Evolutionary conservation across 768 basidiomycete genomes (phyloP).

Genomic region (Tricholoma flavovirens): DNA sequence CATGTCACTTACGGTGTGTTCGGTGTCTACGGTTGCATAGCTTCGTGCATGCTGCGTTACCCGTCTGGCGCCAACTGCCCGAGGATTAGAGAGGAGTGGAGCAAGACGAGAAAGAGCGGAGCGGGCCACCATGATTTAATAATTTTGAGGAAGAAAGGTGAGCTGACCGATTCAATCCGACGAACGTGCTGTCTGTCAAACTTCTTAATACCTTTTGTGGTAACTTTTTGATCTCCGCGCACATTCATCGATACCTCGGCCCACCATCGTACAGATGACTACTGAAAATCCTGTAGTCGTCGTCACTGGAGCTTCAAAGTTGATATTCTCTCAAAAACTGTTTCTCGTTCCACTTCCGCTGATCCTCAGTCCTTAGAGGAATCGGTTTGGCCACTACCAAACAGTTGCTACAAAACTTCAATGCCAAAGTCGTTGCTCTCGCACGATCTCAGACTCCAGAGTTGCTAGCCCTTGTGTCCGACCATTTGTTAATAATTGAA

Average conservation of each 20-base stretch:
- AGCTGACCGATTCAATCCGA: background rate
- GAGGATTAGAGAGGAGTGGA: conserved; percentile 49
- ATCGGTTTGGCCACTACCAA: conserved; percentile 77
- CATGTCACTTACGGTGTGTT: conserved; percentile 32
- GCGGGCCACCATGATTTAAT: conserved; percentile 52
- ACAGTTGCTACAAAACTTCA: conserved; percentile 57
- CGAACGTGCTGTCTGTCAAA: background rate
- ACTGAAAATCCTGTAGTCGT: conserved; percentile 53
- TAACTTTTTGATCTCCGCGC: conserved; percentile 2
- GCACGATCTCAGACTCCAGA: conserved; percentile 68
- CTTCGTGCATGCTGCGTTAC: conserved; percentile 41
- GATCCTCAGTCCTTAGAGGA: conserved; percentile 29
- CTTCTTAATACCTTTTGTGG: background rate
- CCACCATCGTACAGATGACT: conserved; percentile 13
- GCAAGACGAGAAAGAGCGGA: conserved; percentile 60
- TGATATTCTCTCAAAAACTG: conserved; percentile 5
- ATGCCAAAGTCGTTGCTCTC: conserved; percentile 68
- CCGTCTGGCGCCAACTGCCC: conserved; percentile 35
- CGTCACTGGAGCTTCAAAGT: conserved; percentile 86
- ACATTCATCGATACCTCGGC: background rate
- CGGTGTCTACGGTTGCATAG: conserved; percentile 57
- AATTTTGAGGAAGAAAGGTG: background rate
- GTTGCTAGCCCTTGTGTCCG: conserved; percentile 44
- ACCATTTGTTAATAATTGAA: conserved; percentile 47
- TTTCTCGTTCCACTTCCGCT: background rate